Conservation (phyloP, 441 rosid species). For the Adansonia grandidieri region DNA sequence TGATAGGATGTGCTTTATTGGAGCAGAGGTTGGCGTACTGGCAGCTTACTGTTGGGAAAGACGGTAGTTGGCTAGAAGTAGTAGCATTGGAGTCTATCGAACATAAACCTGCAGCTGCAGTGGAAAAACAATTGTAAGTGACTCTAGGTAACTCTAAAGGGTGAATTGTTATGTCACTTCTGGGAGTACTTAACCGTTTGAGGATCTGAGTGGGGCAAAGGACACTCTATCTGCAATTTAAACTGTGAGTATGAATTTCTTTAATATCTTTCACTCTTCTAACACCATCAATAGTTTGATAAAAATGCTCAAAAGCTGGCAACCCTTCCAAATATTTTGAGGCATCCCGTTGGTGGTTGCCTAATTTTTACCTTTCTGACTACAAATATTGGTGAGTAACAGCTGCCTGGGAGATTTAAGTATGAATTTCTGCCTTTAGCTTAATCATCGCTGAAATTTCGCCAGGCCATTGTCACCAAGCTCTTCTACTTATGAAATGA, state of each 20-base stretch:
- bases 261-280: constrained; percentile 2
- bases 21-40: constrained; percentile 16
- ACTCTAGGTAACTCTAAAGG: not conserved
- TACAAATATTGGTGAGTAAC: not conserved
- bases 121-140: constrained; percentile 27
- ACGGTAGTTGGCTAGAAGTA: constrained; percentile 10
- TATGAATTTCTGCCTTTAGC: not conserved
- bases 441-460: not conserved
- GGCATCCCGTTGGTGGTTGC: constrained; percentile 1
- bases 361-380: not conserved
- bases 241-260: not conserved
- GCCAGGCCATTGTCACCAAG: not conserved
- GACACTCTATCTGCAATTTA: not conserved
- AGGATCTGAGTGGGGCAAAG: not conserved
- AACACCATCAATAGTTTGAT: not conserved
- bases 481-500: not conserved
- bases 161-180: constrained; percentile 4
- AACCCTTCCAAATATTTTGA: not conserved
- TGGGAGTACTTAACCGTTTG: not conserved
- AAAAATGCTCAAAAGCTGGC: not conserved
- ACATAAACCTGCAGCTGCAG: constrained; percentile 34
- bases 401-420: not conserved
- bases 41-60: not conserved
- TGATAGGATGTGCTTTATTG: constrained; percentile 21
- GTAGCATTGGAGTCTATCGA: constrained; percentile 3